Percentiles rank a stretch among this genome's conserved stretches.
Evolutionary conservation across 805 yeast species (phyloP).

Genomic region (Zygosaccharomyces siamensis): DNA sequence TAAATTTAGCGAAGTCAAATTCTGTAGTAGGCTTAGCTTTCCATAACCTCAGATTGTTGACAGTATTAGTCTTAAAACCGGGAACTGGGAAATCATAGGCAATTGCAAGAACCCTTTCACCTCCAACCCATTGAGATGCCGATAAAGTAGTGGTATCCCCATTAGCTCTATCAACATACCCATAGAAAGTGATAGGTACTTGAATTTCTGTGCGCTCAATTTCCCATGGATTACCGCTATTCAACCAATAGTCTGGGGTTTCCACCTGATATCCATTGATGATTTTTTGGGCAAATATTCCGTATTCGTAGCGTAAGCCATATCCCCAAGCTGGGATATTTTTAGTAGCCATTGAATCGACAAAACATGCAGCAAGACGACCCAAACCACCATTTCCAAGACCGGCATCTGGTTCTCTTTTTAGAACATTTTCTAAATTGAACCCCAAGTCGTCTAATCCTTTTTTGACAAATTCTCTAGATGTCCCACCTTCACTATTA

Average conservation of each 20-base stretch:
- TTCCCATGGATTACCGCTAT: constrained; percentile 90
- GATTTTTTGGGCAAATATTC: constrained; percentile 85
- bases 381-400: constrained; percentile 95
- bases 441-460: constrained; percentile 75
- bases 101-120: constrained; percentile 82
- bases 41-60: constrained; percentile 89
- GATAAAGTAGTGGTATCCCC: constrained; percentile 49
- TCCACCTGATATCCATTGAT: constrained; percentile 92
- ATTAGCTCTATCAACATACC: constrained; percentile 56
- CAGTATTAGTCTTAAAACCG: constrained; percentile 76
- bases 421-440: constrained; percentile 77
- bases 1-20: constrained; percentile 86
- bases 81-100: constrained; percentile 93
- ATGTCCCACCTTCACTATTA: constrained; percentile 13
- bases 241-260: constrained; percentile 91
- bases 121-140: constrained; percentile 75
- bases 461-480: constrained; percentile 50
- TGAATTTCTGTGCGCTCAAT: constrained; percentile 80
- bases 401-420: constrained; percentile 90
- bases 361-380: constrained; percentile 88
- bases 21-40: constrained; percentile 83
- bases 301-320: constrained; percentile 89
- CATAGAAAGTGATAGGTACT: constrained; percentile 87
- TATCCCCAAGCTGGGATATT: constrained; percentile 96
- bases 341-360: constrained; percentile 81